Percentiles rank a stretch among this genome's conserved stretches.
Evolutionary conservation across 2,329 filamentous ascomycete genomes (phyloP).

Genomic region (Chaetomium strumarium): DNA sequence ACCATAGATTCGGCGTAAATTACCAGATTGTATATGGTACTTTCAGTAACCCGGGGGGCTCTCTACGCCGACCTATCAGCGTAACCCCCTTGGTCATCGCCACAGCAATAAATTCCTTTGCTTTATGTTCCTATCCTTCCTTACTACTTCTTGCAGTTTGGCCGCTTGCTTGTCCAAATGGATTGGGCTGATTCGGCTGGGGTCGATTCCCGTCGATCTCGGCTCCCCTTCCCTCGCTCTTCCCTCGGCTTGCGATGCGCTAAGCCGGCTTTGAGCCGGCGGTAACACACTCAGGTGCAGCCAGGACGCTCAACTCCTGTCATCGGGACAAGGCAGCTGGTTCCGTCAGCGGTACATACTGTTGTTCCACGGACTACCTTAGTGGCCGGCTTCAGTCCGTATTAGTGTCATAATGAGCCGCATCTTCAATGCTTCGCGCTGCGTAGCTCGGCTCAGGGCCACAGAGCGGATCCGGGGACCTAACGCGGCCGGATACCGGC

Average conservation of each 20-base stretch:
- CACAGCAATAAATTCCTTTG: too few species aligned
- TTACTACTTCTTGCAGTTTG: too few species aligned
- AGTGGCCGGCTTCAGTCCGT: not conserved
- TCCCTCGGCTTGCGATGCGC: not conserved
- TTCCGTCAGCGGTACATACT: too few species aligned
- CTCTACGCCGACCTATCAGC: too few species aligned
- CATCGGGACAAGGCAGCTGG: not conserved
- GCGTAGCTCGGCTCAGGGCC: not conserved
- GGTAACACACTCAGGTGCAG: not conserved
- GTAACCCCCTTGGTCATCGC: too few species aligned
- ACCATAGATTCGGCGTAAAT: too few species aligned
- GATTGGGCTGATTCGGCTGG: not conserved
- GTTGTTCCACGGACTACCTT: not conserved
- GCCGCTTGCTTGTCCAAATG: not conserved
- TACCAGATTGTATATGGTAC: too few species aligned
- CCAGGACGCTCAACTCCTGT: not conserved
- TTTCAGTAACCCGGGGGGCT: not conserved
- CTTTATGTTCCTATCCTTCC: too few species aligned
- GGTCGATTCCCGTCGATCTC: not conserved
- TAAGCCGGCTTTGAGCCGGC: not conserved
- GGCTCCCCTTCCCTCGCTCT: not conserved
- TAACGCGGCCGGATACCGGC: not conserved
- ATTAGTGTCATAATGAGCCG: constrained; percentile 7
- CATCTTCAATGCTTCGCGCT: not conserved
- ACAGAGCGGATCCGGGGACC: not conserved